Evolutionary conservation across 2,329 filamentous ascomycete species (phyloP).

Genomic region (Plenodomus biglobosus): DNA sequence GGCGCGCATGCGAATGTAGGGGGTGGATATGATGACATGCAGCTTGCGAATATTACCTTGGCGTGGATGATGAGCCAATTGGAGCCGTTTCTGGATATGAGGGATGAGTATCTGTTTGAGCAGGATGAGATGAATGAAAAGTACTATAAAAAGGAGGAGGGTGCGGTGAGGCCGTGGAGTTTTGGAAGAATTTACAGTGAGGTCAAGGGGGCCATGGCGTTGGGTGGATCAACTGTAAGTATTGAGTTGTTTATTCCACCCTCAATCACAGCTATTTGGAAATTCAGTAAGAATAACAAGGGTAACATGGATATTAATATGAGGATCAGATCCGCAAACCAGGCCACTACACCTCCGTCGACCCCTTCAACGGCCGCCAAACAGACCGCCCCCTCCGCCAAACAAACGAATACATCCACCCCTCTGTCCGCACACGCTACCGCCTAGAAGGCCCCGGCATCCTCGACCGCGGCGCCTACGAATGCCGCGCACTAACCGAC

Average conservation of each 20-base stretch:
- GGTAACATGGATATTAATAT: conserved; percentile 9
- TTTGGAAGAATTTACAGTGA: conserved; percentile 52
- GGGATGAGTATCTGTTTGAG: conserved; percentile 51
- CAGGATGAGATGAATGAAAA: conserved; percentile 50
- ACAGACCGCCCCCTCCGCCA: conserved; percentile 50
- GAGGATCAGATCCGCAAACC: conserved; percentile 46
- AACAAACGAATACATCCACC: conserved; percentile 57
- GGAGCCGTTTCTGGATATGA: conserved; percentile 51
- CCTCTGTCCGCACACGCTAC: conserved; percentile 50
- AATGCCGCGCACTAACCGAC: conserved; percentile 47
- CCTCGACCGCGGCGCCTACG: conserved; percentile 50
- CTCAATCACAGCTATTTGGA: not conserved
- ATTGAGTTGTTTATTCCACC: no score
- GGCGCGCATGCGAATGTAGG: conserved; percentile 57
- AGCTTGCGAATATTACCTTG: conserved; percentile 55
- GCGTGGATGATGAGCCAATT: conserved; percentile 62
- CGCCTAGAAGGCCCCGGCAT: conserved; percentile 51
- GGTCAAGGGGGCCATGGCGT: conserved; percentile 49
- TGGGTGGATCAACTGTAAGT: conserved; percentile 48
- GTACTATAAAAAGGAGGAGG: conserved; percentile 48
- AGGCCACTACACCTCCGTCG: conserved; percentile 50
- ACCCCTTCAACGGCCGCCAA: conserved; percentile 47
- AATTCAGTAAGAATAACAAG: not conserved
- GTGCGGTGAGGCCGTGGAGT: conserved; percentile 51
- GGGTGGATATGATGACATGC: conserved; percentile 49